Evolutionary conservation across 257 asterid species (phyloP), one percentile per base, ranked within the genome.

Genomic region (Phtheirospermum japonicum): DNA sequence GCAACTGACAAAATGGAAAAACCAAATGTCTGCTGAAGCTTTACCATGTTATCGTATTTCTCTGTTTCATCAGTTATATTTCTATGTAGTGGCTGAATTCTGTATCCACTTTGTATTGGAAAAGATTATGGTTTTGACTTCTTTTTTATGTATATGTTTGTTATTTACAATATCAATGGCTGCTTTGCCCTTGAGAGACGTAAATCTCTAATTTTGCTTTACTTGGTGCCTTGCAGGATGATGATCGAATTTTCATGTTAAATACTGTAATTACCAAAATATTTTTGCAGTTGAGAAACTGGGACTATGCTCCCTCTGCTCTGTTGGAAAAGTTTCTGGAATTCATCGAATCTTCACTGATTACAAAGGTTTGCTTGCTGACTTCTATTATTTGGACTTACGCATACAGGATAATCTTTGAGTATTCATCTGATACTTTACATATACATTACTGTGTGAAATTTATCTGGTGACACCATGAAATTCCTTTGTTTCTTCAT

Each of bases 241-340:
- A 73, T 30, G 83, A 80, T 31, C 82, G 87, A 63, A 72, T 77
- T 63, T 82, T 82, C 74, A 57, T 67, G 75, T 73, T 89, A 72
- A 89, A 92, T 80, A 75, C 76, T 48, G 73, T 80, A 48, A 78
- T 82, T 71, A 70, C 95, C 55, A 74, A 81, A 80, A 77, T 85
- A 79, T 85, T 73, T 82, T 72, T 89, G 79, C 93, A 63, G 76
- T 63, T 76, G 64, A 83, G 83, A 70, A 74, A 80, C 57, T 76
- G 83, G 81, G 68, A 57, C 61, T 34, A 57, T 63, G 70, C 75
- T 56, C 75, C 85, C 57, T 64, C 79, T 65, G 72, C 77, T 64
- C 79, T 83, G 68, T 59, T 83, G 80, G 97, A 79, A 63, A 83
- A 69, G 59, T 77, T 89, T 71, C 78, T 92, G 74, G 89, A 71